These are phyloP conservation scores for Poa pratensis DNA, from an alignment of 176 grass and related monocot genomes.

Conservation along the genomic window DNA sequence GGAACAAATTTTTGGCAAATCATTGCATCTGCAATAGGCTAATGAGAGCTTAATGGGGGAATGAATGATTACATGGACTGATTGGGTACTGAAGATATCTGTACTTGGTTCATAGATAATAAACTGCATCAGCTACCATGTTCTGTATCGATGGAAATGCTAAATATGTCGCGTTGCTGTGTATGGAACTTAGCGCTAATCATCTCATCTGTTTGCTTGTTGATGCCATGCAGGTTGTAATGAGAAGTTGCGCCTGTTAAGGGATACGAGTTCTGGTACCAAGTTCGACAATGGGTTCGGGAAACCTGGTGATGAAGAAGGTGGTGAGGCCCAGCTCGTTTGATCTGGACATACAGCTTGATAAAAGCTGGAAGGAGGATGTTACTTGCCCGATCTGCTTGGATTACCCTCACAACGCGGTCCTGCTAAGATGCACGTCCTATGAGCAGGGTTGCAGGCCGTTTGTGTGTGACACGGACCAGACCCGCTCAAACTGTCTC, in stretches of 20 bases:
- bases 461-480: conserved; percentile 92
- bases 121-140: neutral
- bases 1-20: neutral
- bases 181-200: neutral
- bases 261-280: neutral
- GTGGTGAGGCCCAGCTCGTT: conserved; percentile 53
- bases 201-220: conserved; percentile 5
- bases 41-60: neutral
- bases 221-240: conserved; percentile 36
- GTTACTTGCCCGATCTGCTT: conserved; percentile 93
- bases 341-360: conserved; percentile 62
- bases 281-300: conserved; percentile 49
- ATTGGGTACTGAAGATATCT: conserved; percentile 34
- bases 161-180: neutral
- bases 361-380: conserved; percentile 71
- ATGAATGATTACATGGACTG: conserved; percentile 13
- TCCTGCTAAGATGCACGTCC: conserved; percentile 76
- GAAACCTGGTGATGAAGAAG: conserved; percentile 51
- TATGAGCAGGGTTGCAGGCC: conserved; percentile 91
- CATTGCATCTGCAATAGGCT: conserved; percentile 4
- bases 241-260: conserved; percentile 36
- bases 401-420: conserved; percentile 87
- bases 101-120: neutral
- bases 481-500: conserved; percentile 89
- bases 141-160: conserved; percentile 18